Conservation (phyloP, 2,329 filamentous ascomycete species). For the Xylariomycetidae sp. region DNA sequence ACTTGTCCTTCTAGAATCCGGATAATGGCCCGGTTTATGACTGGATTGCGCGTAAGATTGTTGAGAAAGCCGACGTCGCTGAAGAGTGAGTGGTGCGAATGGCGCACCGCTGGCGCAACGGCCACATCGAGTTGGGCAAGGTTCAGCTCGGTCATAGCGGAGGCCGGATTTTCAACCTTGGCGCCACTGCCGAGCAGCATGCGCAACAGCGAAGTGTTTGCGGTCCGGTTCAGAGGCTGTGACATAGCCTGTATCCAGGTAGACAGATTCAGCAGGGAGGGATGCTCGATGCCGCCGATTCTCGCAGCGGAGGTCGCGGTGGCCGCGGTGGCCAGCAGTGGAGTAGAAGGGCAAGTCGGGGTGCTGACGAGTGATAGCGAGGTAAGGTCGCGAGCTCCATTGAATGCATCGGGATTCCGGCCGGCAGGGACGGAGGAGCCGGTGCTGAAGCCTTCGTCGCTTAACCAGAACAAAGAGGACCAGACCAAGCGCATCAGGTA, state of each 20-base stretch:
- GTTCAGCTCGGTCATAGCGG: slow-evolving; percentile 11
- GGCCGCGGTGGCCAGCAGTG: slow-evolving; percentile 30
- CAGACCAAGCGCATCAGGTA: slow-evolving; percentile 88
- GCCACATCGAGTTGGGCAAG: slow-evolving; percentile 13
- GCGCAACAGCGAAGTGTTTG: slow-evolving; percentile 27
- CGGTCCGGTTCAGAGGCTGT: slow-evolving; percentile 27
- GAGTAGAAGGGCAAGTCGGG: slow-evolving; percentile 33
- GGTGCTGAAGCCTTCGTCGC: slow-evolving; percentile 61
- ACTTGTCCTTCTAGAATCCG: slow-evolving; percentile 87
- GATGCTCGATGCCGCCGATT: slow-evolving; percentile 27
- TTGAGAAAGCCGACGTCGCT: slow-evolving; percentile 52
- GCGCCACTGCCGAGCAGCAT: slow-evolving; percentile 22
- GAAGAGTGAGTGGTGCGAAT: slow-evolving; percentile 39
- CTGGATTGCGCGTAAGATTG: slow-evolving; percentile 61
- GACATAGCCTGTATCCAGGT: slow-evolving; percentile 21
- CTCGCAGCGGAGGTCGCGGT: slow-evolving; percentile 33
- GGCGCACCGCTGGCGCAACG: slow-evolving; percentile 3
- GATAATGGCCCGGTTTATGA: slow-evolving; percentile 72
- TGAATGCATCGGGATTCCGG: slow-evolving; percentile 18
- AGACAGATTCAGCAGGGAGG: slow-evolving; percentile 29
- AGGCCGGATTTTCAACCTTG: slow-evolving; percentile 10
- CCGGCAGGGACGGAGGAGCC: slow-evolving; percentile 16
- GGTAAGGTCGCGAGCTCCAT: slow-evolving; percentile 17
- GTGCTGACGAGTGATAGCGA: slow-evolving; percentile 20
- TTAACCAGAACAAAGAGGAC: slow-evolving; percentile 92